Base-by-base conservation (phyloP, 192 early-diverging fungal genomes). In the Mortierella antarctica region DNA sequence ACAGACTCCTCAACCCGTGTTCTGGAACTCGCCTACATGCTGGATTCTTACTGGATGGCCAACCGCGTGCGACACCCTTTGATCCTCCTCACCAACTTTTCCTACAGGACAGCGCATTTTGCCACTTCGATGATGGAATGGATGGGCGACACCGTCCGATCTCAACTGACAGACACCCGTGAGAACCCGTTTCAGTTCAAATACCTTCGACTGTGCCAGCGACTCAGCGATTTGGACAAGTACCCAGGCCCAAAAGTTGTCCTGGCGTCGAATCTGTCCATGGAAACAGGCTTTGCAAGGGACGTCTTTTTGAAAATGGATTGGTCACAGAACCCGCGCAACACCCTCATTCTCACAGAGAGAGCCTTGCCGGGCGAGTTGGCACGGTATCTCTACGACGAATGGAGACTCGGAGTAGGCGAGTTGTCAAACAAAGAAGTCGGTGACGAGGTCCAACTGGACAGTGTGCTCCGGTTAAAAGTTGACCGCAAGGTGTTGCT, bases 121-220 rank as follows among this genome's bases (percentile, higher is more conserved):
- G 97, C 98, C 0, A 94, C 94, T 62, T 91, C 92, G 18, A 96
- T 97, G 90, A 83, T 94, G 51, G 96, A 97, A 82, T 99, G 98
- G 98, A 98, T 98, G 96, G 91, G 94, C 10, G 89, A 93, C 56
- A 89, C 86, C 40, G 85, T 99, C 18, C 90, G 90, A 23, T 82
- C 89, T 41, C 84, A 91, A 14, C 92, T 98, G 53, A 85, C 91
- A 5, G 86, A 88, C 44, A 86, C 88, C 45, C 88, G 95, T 12
- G 92, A 92, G 63, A 91, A 92, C 63, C 96, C 97, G 0, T 97
- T 97, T 75, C 95, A 98, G 62, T 94, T 98, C 85, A 93, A 91
- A 74, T 93, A 91, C 60, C 73, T 94, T 18, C 83, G 89, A 21
- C 74, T 93, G 4, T 90, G 92, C 47, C 92, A 94, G 57, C 85